A percentile compares a stretch with the other conserved stretches of the same genome.
Conservation (phyloP, 1,139 yeast species). For the Geotrichum reessii region DNA sequence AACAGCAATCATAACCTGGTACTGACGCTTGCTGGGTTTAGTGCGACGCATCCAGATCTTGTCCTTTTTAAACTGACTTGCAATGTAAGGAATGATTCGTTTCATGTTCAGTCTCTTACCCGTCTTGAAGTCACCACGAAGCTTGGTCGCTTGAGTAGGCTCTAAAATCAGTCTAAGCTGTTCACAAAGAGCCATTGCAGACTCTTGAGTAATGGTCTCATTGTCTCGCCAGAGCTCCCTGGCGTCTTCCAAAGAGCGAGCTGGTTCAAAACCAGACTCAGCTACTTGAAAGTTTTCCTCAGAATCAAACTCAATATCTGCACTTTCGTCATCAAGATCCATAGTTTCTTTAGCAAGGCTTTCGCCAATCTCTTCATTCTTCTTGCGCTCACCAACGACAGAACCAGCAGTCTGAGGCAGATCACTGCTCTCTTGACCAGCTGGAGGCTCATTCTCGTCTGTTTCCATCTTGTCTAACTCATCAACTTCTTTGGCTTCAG, state of each 20-base stretch:
- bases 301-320: conserved; percentile 22
- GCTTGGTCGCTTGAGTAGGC: conserved; percentile 90
- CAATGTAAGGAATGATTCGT: conserved; percentile 94
- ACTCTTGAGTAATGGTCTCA: conserved; percentile 77
- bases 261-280: conserved; percentile 42
- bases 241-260: conserved; percentile 58
- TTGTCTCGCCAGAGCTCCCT: conserved; percentile 75
- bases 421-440: conserved; percentile 20
- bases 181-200: conserved; percentile 84
- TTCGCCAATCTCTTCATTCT: conserved; percentile 19
- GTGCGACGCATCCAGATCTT: conserved; percentile 98
- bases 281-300: conserved; percentile 36
- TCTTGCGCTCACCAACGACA: conserved; percentile 24
- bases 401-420: conserved; percentile 21
- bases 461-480: conserved; percentile 24
- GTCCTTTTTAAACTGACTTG: conserved; percentile 94
- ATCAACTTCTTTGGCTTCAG: conserved; percentile 17
- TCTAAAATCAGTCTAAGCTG: conserved; percentile 88
- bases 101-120: conserved; percentile 97
- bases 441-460: conserved; percentile 23
- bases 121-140: conserved; percentile 92
- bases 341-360: conserved; percentile 25
- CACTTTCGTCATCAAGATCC: conserved; percentile 29
- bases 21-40: conserved; percentile 93
- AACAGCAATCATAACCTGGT: conserved; percentile 94